Evolutionary conservation across 2,329 filamentous ascomycete species (phyloP), one percentile per base, ranked within the genome.

Genomic region (Salinomyces thailandicus): DNA sequence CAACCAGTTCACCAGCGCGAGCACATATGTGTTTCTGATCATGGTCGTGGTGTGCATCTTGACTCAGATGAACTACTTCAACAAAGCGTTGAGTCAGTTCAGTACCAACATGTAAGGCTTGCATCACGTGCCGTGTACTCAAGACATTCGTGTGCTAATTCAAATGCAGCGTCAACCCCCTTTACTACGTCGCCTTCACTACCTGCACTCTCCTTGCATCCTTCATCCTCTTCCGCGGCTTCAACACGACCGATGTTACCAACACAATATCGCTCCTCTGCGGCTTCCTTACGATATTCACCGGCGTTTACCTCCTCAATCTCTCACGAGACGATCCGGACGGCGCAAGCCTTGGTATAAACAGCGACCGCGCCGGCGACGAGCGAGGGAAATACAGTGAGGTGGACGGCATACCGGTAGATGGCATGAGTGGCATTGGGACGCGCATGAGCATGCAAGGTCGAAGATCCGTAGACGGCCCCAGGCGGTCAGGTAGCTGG

Each of bases 61-160:
- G 49, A 95, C 87, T 6, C 91, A 98, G 69, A 96, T 98, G 91
- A 98, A 98, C 63, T 98, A 98, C 63, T 94, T 98, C 65, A 98
- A 98, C 71, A 98, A 98, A 64, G 91, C 91, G 5, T 68, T 98
- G 42, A 93, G 85, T 61, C 86, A 93, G 54, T 98, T 96, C 64
- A 89, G 85, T 18, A 95, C 91, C 19, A 94, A 93, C 52, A 93
- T 98, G 87, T 94, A 73, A 60, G 83, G 68, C 32, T 14, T n/a
- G n/a, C n/a, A n/a, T n/a, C n/a, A n/a, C 22, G 22, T n/a, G 22
- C 8, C 8, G 22, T n/a, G 8, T 26, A 26, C 22, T n/a, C 8
- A 26, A 26, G 8, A 8, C 22, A 26, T 8, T 26, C 8, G 8
- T 26, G n/a, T 8, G n/a, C n/a, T 26, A 8, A 26, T n/a, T n/a